phyloP scores from a whole-genome alignment of 2,329 filamentous ascomycete species.

The Neonectria ditissima region DNA sequence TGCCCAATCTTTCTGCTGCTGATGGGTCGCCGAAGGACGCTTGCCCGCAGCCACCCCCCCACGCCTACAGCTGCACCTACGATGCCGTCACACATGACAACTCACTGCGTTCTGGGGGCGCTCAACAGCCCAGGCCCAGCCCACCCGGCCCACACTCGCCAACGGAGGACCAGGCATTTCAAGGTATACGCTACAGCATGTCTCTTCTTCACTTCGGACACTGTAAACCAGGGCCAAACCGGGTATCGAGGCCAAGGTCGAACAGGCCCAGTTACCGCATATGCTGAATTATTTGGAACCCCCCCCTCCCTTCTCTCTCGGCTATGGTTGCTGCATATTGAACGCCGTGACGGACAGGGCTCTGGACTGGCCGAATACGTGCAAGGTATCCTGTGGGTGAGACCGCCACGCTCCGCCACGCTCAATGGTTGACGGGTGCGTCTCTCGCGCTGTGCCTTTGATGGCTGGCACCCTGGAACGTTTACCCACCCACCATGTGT shows the following conservation, averaged over 20 bases:
- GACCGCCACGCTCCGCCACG: constrained; percentile 38
- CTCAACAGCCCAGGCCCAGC: constrained; percentile 28
- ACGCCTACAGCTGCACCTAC: constrained; percentile 25
- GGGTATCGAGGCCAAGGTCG: constrained; percentile 24
- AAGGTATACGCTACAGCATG: constrained; percentile 31
- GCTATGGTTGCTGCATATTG: constrained; percentile 42
- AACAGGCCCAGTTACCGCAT: constrained; percentile 30
- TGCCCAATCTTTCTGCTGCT: constrained; percentile 31
- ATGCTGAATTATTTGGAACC: constrained; percentile 26
- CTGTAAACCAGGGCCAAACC: constrained; percentile 34
- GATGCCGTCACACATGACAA: constrained; percentile 37
- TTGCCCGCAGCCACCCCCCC: constrained; percentile 30
- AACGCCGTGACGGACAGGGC: constrained; percentile 28
- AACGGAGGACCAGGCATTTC: constrained; percentile 36
- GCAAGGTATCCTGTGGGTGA: constrained; percentile 40
- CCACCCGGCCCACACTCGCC: constrained; percentile 33
- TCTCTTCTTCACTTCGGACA: constrained; percentile 30
- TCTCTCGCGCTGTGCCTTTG: constrained; percentile 24
- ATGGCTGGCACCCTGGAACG: constrained; percentile 12
- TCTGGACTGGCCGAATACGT: constrained; percentile 22
- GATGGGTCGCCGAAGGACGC: constrained; percentile 31
- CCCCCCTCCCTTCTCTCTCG: constrained; percentile 35
- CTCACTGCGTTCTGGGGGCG: constrained; percentile 29
- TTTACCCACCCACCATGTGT: constrained; percentile 18
- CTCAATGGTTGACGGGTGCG: constrained; percentile 31